phyloP scores from a whole-genome alignment of 2,329 filamentous ascomycete genomes.

The Fusarium virguliforme region DNA sequence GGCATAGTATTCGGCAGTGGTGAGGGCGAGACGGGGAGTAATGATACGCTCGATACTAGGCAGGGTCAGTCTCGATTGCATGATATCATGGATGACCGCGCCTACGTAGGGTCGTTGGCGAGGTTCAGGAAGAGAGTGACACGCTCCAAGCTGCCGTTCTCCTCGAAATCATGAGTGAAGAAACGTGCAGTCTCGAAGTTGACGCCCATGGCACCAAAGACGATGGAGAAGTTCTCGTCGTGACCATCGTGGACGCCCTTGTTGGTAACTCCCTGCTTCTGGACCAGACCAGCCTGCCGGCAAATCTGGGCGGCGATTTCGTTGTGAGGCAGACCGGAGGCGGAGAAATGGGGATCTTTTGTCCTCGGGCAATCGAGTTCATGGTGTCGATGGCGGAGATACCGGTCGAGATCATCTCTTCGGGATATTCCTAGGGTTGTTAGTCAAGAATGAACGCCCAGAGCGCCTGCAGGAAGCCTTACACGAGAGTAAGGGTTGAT shows the following conservation, averaged over 20 bases:
- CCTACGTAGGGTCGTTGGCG: constrained; percentile 97
- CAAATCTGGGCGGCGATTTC: constrained; percentile 99
- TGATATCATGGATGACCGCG: constrained; percentile 37
- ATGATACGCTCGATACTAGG: constrained; percentile 98
- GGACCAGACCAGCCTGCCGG: constrained; percentile 94
- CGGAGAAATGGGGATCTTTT: constrained; percentile 99
- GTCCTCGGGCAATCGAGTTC: constrained; percentile 97
- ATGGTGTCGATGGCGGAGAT: constrained; percentile 99
- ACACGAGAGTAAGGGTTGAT: constrained; percentile 99
- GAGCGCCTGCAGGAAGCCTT: constrained; percentile 55
- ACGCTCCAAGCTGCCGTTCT: constrained; percentile 99
- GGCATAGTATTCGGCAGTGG: constrained; percentile 99
- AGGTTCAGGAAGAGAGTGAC: constrained; percentile 98
- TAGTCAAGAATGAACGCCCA: constrained; percentile 26
- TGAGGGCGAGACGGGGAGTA: constrained; percentile 96
- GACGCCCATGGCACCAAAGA: constrained; percentile 99
- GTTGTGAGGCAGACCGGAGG: constrained; percentile 97
- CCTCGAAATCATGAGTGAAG: constrained; percentile 98
- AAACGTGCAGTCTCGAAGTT: constrained; percentile 99
- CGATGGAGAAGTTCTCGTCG: constrained; percentile 99
- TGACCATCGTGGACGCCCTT: constrained; percentile 98
- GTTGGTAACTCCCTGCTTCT: constrained; percentile 82
- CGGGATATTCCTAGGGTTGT: constrained; percentile 85
- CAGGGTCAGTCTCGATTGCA: constrained; percentile 22
- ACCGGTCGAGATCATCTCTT: constrained; percentile 99